Conservation (phyloP, 2,329 filamentous ascomycete species). For the Phaeoacremonium minimum region DNA sequence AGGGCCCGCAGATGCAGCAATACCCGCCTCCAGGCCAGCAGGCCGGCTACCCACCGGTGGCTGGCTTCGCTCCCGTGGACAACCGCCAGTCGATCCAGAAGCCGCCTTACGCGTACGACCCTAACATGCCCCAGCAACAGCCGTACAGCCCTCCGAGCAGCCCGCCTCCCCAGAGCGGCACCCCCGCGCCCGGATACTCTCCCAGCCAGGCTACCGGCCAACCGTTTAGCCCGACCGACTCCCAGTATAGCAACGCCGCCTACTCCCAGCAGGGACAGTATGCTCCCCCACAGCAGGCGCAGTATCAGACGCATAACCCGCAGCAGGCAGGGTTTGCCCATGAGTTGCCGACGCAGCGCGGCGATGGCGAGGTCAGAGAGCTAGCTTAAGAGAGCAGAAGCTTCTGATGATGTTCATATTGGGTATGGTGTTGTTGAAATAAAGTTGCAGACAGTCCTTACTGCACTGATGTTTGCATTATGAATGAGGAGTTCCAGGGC, state of each 20-base stretch:
- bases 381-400: slow-evolving; percentile 22
- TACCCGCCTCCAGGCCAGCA: slow-evolving; percentile 3
- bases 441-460: too few relatives aligned
- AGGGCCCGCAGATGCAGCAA: slow-evolving; percentile 4
- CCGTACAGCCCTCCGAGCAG: slow-evolving; percentile 13
- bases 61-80: neutral
- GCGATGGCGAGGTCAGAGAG: slow-evolving; percentile 25
- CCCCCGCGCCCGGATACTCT: neutral
- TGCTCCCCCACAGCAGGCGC: slow-evolving; percentile 5
- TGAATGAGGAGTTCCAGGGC: too few relatives aligned
- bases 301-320: slow-evolving; percentile 5
- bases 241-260: neutral
- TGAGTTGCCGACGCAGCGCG: slow-evolving; percentile 23
- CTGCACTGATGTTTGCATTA: too few relatives aligned
- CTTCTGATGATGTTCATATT: too few relatives aligned
- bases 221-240: slow-evolving; percentile 3
- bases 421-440: too few relatives aligned
- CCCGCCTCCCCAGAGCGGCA: slow-evolving; percentile 12
- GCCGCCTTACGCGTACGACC: slow-evolving; percentile 8
- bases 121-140: slow-evolving; percentile 5
- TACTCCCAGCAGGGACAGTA: too few relatives aligned
- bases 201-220: slow-evolving; percentile 1
- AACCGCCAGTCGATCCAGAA: slow-evolving; percentile 7
- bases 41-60: slow-evolving; percentile 2
- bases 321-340: slow-evolving; percentile 9